Percentiles rank a stretch among this genome's conserved stretches.
Evolutionary conservation across 148 eudicot species (phyloP).

Genomic region (Rhododendron ferrugineum): DNA sequence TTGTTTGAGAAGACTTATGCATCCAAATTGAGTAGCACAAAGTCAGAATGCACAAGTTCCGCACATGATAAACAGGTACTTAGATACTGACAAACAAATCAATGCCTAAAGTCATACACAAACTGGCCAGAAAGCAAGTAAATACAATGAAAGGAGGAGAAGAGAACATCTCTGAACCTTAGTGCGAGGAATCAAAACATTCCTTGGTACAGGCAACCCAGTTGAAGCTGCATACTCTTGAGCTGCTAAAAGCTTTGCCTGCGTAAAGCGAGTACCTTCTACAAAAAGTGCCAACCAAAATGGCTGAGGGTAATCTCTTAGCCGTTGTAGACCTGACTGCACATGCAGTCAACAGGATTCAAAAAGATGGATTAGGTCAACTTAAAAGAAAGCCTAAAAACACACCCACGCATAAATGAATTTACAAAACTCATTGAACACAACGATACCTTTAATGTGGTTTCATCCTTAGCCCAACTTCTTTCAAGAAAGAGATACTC

Average conservation of each 20-base stretch:
- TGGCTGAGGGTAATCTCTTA: slow-evolving; percentile 77
- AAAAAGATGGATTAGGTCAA: slow-evolving; percentile 10
- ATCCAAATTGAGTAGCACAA: not conserved
- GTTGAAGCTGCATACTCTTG: slow-evolving; percentile 86
- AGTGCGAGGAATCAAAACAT: slow-evolving; percentile 89
- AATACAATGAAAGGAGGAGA: not conserved
- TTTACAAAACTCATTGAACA: not conserved
- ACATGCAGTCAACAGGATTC: slow-evolving; percentile 12
- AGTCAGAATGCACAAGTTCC: not conserved
- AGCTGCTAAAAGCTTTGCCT: slow-evolving; percentile 90
- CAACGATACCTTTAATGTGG: slow-evolving; percentile 55
- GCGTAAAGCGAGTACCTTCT: slow-evolving; percentile 91
- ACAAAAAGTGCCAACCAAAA: slow-evolving; percentile 98
- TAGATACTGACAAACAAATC: not conserved
- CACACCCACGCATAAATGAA: not conserved
- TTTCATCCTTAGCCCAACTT: slow-evolving; percentile 83
- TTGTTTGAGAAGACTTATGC: not conserved
- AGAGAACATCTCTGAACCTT: slow-evolving; percentile 43
- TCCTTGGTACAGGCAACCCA: slow-evolving; percentile 79
- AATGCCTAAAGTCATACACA: not conserved
- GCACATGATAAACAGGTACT: not conserved
- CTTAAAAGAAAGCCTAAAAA: not conserved
- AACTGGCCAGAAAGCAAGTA: not conserved
- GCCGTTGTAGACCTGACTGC: slow-evolving; percentile 75
- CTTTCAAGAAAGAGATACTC: slow-evolving; percentile 88